Base-by-base conservation (phyloP, 2,329 filamentous ascomycete species). In the Fonsecaea nubica region DNA sequence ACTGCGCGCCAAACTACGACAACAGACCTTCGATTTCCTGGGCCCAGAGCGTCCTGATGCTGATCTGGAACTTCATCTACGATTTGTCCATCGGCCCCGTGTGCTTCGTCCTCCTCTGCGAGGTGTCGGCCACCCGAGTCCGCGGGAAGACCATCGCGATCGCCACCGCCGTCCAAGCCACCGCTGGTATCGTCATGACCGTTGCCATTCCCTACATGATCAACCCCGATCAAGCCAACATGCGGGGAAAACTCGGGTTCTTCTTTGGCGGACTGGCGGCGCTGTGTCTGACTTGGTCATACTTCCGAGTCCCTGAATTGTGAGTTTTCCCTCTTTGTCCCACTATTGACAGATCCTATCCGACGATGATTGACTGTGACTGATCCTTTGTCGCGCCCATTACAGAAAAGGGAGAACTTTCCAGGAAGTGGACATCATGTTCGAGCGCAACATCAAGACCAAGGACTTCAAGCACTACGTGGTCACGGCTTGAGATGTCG, bases 31-130 rank as follows among this genome's bases (percentile, higher is more conserved):
- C 64, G 4, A 72, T 76, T 3, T 70, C 73, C 10, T 80, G 77
- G 78, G 76, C 74, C 4, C 76, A 81, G 62, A 74, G 76, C 1
- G 72, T 76, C 1, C 69, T 77, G 38, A 78, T 77, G 60, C 72
- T 81, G 5, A 72, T 81, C 36, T 81, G 78, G 71, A 75, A 77
- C 30, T 77, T 80, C 64, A 72, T 79, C 4, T 82, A 81, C 69
- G 76, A 77, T 58, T 59, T 70, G 38, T 80, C 78, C 0, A 76
- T 82, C 50, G 80, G 80, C 0, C 77, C 79, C 2, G 74, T 81
- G 54, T 77, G 76, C 58, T 86, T 84, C 42, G 80, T 81, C 50
- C 77, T 83, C 48, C 77, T 82, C 1, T 81, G 81, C 9, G 83
- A 83, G 71, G 83, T 74, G 18, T 80, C 76, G 0, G 81, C 80